Conservation (phyloP, 2,329 filamentous ascomycete genomes). For the Lasiodiplodia gonubiensis region DNA sequence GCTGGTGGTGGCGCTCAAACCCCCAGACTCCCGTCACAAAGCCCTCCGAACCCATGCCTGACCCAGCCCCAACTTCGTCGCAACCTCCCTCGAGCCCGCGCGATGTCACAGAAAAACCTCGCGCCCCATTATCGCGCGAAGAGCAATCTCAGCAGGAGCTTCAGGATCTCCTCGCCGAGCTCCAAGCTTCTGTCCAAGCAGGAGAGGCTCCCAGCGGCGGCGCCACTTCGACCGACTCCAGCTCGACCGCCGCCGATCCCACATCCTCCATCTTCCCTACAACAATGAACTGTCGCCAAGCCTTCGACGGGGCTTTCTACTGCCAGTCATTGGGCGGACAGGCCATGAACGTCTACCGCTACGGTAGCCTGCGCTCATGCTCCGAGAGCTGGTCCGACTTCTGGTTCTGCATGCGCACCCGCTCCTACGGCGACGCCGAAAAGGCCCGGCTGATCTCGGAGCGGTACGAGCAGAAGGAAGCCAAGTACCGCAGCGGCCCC, state of each 20-base stretch:
- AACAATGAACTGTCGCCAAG: constrained; percentile 84
- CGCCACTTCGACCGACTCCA: constrained; percentile 23
- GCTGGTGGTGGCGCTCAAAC: constrained; percentile 53
- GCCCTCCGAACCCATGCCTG: constrained; percentile 30
- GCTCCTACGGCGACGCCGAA: constrained; percentile 64
- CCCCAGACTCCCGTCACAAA: constrained; percentile 32
- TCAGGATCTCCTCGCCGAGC: constrained; percentile 57
- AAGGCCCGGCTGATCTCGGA: constrained; percentile 67
- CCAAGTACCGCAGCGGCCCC: constrained; percentile 69
- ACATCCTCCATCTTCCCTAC: constrained; percentile 66
- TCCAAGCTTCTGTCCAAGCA: constrained; percentile 44
- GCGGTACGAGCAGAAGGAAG: constrained; percentile 70
- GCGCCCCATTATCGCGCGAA: constrained; percentile 44
- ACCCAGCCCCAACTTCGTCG: constrained; percentile 33
- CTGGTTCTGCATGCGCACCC: constrained; percentile 95
- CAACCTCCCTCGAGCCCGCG: constrained; percentile 30
- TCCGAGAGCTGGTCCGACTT: constrained; percentile 89
- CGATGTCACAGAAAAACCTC: constrained; percentile 30
- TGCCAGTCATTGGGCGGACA: constrained; percentile 92
- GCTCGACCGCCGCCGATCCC: constrained; percentile 27
- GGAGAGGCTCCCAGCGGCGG: constrained; percentile 26
- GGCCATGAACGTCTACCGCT: constrained; percentile 89
- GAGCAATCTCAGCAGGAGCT: constrained; percentile 62
- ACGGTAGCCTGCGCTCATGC: constrained; percentile 78
- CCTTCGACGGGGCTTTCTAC: constrained; percentile 93